These are phyloP conservation scores for Neocatenulostroma microsporum DNA, from an alignment of 2,329 filamentous ascomycete species.

Conservation along the genomic window DNA sequence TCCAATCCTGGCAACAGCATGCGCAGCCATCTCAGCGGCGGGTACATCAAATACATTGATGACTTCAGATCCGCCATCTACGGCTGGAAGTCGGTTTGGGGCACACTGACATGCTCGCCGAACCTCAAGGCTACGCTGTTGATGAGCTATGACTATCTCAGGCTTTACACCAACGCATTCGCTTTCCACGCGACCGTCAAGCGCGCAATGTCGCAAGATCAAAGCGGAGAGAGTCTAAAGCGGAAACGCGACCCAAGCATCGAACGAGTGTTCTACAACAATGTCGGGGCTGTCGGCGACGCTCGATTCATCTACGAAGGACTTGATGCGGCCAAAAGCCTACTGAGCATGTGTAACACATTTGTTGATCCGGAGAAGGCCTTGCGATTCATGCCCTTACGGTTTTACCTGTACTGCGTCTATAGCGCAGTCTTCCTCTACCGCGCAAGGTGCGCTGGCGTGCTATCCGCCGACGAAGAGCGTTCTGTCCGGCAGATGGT, in stretches of 20 bases:
- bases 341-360: conserved; percentile 44
- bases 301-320: conserved; percentile 45
- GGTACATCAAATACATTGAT: conserved; percentile 68
- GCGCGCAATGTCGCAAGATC: conserved; percentile 28
- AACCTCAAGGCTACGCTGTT: conserved; percentile 60
- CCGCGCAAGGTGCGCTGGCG: conserved; percentile 41
- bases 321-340: conserved; percentile 42
- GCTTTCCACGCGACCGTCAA: conserved; percentile 63
- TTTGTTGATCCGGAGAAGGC: conserved; percentile 42
- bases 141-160: conserved; percentile 64
- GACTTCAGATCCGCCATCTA: conserved; percentile 63
- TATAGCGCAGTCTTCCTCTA: conserved; percentile 45
- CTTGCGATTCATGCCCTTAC: conserved; percentile 42
- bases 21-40: conserved; percentile 61
- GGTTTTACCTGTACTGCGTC: conserved; percentile 44
- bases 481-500: conserved; percentile 40
- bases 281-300: conserved; percentile 42
- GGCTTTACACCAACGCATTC: conserved; percentile 67
- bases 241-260: conserved; percentile 28
- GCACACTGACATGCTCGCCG: conserved; percentile 56
- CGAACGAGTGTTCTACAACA: conserved; percentile 42
- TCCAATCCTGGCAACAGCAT: conserved; percentile 62
- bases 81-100: conserved; percentile 65
- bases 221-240: conserved; percentile 13
- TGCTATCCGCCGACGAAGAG: conserved; percentile 42